Conservation (phyloP, 345 rosid species). For the Durio zibethinus region DNA sequence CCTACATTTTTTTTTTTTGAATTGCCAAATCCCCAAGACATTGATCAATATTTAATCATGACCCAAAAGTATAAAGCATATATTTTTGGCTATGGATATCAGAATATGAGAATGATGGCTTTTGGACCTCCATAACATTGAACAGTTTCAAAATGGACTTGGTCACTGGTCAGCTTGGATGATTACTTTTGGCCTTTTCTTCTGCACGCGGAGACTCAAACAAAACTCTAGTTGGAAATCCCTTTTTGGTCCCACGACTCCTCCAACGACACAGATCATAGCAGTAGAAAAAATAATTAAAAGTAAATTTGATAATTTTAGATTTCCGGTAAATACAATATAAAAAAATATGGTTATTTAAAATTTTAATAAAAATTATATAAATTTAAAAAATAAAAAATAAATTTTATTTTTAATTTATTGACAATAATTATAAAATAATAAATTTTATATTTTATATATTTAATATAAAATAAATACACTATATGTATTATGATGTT, state of each 20-base stretch:
- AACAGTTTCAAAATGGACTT: neutral
- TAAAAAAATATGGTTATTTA: too few relatives aligned
- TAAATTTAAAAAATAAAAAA: too few relatives aligned
- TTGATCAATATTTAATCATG: neutral
- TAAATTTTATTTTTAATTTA: too few relatives aligned
- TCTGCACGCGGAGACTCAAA: neutral
- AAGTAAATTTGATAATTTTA: too few relatives aligned
- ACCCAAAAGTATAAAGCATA: neutral
- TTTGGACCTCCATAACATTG: neutral
- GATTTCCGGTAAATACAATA: too few relatives aligned
- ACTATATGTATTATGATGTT: too few relatives aligned
- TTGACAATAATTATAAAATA: too few relatives aligned
- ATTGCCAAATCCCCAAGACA: neutral
- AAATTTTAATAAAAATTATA: too few relatives aligned
- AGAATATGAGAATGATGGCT: neutral
- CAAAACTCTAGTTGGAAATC: neutral
- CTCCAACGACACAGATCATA: neutral
- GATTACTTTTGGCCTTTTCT: neutral
- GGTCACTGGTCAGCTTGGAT: neutral
- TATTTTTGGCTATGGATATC: neutral
- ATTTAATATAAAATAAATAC: too few relatives aligned
- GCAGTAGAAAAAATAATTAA: too few relatives aligned
- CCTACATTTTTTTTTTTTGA: neutral
- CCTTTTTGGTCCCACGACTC: neutral
- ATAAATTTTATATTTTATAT: too few relatives aligned